Conservation (phyloP, 106 monocot genomes). For the Dioscorea alata region DNA sequence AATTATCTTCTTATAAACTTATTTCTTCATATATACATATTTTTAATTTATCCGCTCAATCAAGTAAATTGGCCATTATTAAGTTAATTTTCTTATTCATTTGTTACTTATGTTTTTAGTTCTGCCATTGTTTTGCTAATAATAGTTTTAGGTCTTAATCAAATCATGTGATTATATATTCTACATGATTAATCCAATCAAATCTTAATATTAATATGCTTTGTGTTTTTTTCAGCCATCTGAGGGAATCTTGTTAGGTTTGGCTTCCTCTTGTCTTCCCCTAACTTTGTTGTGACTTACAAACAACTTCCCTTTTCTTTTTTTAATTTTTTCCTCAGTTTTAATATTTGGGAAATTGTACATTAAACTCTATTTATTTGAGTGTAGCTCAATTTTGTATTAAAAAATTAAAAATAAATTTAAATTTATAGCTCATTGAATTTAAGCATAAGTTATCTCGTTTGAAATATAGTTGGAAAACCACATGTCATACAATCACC, state of each 20-base stretch:
- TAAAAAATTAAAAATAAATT: too few species aligned
- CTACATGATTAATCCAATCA: not conserved
- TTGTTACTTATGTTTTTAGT: not conserved
- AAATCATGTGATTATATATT: not conserved
- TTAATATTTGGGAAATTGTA: too few species aligned
- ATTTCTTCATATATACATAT: not conserved
- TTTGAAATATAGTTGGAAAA: too few species aligned
- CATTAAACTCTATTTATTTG: too few species aligned
- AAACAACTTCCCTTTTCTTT: constrained; percentile 2
- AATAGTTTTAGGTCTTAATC: not conserved
- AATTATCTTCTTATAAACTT: too few species aligned
- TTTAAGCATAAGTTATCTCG: too few species aligned
- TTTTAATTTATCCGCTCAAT: not conserved
- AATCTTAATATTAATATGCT: not conserved
- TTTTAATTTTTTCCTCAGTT: constrained; percentile 7
- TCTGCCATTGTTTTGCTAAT: too few species aligned
- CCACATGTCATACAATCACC: too few species aligned
- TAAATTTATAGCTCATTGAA: too few species aligned
- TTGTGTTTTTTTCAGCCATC: not conserved
- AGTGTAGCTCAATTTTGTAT: too few species aligned
- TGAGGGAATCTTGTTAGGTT: constrained; percentile 16
- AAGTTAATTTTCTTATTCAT: not conserved
- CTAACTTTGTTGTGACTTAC: constrained; percentile 2
- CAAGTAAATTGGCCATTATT: not conserved
- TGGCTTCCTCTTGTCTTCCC: constrained; percentile 14